Base-by-base conservation (phyloP, 1,284 basidiomycete genomes). In the Trichosporon coremiiforme region DNA sequence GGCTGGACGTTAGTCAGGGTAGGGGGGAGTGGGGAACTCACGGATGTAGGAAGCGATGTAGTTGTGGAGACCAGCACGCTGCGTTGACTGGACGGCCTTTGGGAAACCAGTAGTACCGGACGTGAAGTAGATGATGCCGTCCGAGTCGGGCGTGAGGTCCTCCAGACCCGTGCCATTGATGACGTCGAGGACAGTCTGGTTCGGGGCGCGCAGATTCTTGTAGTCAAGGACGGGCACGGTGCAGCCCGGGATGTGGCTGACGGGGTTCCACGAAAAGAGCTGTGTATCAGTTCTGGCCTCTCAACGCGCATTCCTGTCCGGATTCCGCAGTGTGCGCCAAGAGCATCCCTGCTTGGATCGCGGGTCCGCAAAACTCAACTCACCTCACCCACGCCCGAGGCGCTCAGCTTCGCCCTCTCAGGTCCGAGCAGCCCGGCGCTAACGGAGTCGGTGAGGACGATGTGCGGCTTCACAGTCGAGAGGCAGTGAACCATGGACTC, bases 41-140 rank as follows among this genome's bases (percentile, higher is more conserved):
- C 65, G 47, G 36, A 68, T 53, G 17, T 35, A 57, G 4, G 65
- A 65, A 4, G 69, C 68, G 10, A 73, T 25, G 36, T 67, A n/a
- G 45, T 70, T 66, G 67, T 70, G 69, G 20, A 73, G 57, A 5
- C 62, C 57, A 9, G 47, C 66, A 2, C 67, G 70, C 67, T 82
- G 80, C 5, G 78, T 79, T 55, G 77, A 79, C 36, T 80, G 73
- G 8, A 81, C 80, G 0, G 79, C 80, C 74, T 81, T 82, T 13
- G 80, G 78, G 20, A 47, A 60, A 13, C 66, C 64, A 5, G 71
- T 73, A 6, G 71, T 73, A 15, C 71, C 73, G 0, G 70, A 71
- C 2, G 81, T 79, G 71, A 80, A 82, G 74, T 80, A 82, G 66
- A 81, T 78, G 29, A 79, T 75, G 17, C 74, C 81, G 70, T 81